These are phyloP conservation scores for Chalara sp. DNA, from an alignment of 2,329 filamentous ascomycete genomes.

Conservation along the genomic window DNA sequence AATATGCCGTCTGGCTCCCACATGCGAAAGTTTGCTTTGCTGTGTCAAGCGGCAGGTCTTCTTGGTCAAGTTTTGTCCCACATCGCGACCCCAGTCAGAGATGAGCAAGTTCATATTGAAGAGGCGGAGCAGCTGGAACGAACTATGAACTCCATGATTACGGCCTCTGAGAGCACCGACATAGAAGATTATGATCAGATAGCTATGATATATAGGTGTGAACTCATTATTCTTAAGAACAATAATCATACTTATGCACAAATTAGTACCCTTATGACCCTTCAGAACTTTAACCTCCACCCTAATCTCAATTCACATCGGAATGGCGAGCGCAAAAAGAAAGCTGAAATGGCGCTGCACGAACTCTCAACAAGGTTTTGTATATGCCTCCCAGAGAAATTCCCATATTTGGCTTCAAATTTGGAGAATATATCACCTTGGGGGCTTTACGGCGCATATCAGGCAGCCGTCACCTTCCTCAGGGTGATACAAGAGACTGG, in stretches of 20 bases:
- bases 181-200: background rate
- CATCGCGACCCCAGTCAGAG: background rate
- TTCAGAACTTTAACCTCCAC: background rate
- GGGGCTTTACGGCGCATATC: background rate
- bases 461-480: background rate
- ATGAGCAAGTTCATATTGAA: background rate
- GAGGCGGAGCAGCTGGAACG: background rate
- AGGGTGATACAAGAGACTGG: background rate
- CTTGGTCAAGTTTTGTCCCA: slow-evolving; percentile 1
- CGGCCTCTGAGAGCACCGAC: background rate
- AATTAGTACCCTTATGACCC: background rate
- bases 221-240: too few relatives aligned
- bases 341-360: background rate
- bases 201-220: background rate
- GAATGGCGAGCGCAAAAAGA: background rate
- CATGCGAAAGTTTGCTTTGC: background rate
- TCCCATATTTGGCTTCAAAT: background rate
- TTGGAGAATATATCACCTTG: background rate
- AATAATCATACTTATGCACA: background rate
- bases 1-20: background rate
- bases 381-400: background rate
- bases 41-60: background rate
- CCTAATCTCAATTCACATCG: background rate
- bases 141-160: background rate
- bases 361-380: background rate